Conservation (phyloP, 352 stramenopile species). For the Pythium monospermum region DNA sequence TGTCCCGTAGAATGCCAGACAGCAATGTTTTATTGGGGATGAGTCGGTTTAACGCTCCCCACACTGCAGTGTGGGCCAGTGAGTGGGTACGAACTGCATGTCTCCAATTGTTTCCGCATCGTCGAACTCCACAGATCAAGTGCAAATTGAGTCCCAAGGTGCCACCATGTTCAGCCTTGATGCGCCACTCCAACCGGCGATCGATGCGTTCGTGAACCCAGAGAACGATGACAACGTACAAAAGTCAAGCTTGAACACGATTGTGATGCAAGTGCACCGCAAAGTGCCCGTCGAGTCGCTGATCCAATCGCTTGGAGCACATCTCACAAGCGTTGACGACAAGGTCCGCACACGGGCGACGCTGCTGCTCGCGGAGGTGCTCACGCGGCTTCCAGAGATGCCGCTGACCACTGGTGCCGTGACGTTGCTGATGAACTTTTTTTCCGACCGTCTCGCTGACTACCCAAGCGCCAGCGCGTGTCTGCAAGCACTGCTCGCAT, state of each 20-base stretch:
- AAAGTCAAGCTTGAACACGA: slow-evolving; percentile 85
- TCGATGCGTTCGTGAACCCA: slow-evolving; percentile 82
- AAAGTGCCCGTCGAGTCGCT: slow-evolving; percentile 72
- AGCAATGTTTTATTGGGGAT: too few relatives aligned
- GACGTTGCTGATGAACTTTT: slow-evolving; percentile 78
- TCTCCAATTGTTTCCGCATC: neutral
- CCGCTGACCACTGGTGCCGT: slow-evolving; percentile 66
- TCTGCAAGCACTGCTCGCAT: slow-evolving; percentile 68
- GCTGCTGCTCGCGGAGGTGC: slow-evolving; percentile 83
- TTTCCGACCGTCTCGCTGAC: slow-evolving; percentile 77
- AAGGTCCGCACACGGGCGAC: slow-evolving; percentile 76
- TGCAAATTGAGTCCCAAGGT: too few relatives aligned
- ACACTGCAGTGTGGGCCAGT: neutral
- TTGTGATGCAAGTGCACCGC: slow-evolving; percentile 85
- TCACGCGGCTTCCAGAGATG: slow-evolving; percentile 83
- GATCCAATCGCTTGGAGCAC: slow-evolving; percentile 66
- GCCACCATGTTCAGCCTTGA: slow-evolving; percentile 78
- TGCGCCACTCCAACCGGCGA: slow-evolving; percentile 73
- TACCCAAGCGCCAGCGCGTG: slow-evolving; percentile 77
- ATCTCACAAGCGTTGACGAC: slow-evolving; percentile 73
- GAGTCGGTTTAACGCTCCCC: too few relatives aligned
- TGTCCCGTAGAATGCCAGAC: too few relatives aligned
- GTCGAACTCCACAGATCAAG: too few relatives aligned
- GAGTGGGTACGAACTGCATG: neutral
- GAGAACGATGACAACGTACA: slow-evolving; percentile 79